phyloP scores from a whole-genome alignment of 1,284 basidiomycete genomes.

The Amylostereum areolatum region DNA sequence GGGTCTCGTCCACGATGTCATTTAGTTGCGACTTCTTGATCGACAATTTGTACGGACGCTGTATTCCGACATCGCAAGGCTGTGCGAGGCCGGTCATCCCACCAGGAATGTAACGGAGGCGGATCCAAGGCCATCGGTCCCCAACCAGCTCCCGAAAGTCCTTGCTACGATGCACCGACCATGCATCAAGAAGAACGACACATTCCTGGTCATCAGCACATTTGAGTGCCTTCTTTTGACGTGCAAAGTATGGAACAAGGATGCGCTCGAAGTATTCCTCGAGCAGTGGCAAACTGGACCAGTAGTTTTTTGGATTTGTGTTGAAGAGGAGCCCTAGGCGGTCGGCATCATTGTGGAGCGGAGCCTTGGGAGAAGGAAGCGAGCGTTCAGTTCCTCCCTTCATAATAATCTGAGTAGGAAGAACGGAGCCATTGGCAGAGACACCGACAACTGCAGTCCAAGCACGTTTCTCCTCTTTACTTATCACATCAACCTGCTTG shows the following conservation, averaged over 20 bases:
- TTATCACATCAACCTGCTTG: conserved; percentile 25
- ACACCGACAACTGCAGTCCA: conserved; percentile 27
- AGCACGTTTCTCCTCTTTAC: conserved; percentile 30
- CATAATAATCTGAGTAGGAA: conserved; percentile 27
- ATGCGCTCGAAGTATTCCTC: conserved; percentile 21
- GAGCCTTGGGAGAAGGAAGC: conserved; percentile 12
- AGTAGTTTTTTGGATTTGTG: conserved; percentile 27
- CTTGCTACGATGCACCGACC: conserved; percentile 29
- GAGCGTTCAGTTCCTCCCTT: conserved; percentile 19
- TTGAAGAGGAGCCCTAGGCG: conserved; percentile 19
- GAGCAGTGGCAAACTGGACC: conserved; percentile 32
- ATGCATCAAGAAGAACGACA: conserved; percentile 27
- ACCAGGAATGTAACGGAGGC: conserved; percentile 14
- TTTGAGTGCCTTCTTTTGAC: conserved; percentile 13
- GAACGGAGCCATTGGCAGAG: conserved; percentile 18
- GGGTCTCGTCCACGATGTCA: conserved; percentile 16
- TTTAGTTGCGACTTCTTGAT: conserved; percentile 10
- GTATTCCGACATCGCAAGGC: conserved; percentile 22
- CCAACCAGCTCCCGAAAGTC: conserved; percentile 27
- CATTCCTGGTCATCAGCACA: conserved; percentile 20
- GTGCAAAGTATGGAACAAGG: neutral
- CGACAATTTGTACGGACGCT: conserved; percentile 19
- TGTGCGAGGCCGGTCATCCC: conserved; percentile 18
- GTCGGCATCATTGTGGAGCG: conserved; percentile 13
- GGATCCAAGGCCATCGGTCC: conserved; percentile 15